A percentile compares a stretch with the other conserved stretches of the same genome.
Evolutionary conservation across 225 moss, liverwort and hornwort species (phyloP).

Genomic region (Anthoceros angustus): DNA sequence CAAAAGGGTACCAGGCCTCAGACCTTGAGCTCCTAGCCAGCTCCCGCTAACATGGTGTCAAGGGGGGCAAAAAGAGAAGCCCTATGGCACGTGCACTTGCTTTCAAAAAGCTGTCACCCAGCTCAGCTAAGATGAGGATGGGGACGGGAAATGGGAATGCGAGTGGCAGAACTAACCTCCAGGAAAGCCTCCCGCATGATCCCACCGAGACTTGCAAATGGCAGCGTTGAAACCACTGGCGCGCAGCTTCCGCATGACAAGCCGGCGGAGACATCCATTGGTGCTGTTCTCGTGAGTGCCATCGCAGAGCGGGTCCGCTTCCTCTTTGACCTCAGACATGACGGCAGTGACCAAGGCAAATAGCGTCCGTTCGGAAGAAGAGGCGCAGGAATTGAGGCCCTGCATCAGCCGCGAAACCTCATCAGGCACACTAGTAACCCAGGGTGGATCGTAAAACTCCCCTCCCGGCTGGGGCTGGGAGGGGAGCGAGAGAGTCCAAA

Average conservation of each 20-base stretch:
- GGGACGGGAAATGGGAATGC: too few species aligned
- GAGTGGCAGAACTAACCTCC: slow-evolving; percentile 43
- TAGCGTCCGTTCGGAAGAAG: too few species aligned
- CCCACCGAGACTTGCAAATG: slow-evolving; percentile 58
- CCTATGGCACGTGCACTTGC: background rate
- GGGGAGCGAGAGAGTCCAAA: too few species aligned
- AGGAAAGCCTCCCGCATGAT: slow-evolving; percentile 33
- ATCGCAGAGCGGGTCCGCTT: slow-evolving; percentile 38
- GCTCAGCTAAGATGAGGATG: background rate
- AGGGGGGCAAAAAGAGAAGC: too few species aligned
- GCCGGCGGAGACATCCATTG: slow-evolving; percentile 60
- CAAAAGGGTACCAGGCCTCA: background rate
- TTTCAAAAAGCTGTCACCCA: background rate
- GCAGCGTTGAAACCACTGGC: slow-evolving; percentile 46
- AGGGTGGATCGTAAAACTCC: too few species aligned
- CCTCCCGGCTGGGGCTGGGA: too few species aligned
- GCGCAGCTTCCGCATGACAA: slow-evolving; percentile 38
- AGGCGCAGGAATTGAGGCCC: too few species aligned
- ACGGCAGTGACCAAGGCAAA: too few species aligned
- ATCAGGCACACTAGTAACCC: too few species aligned
- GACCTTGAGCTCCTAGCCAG: too few species aligned
- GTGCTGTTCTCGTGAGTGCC: slow-evolving; percentile 29
- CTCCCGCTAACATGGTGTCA: too few species aligned
- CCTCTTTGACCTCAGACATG: slow-evolving; percentile 27
- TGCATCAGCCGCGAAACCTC: too few species aligned